Percentiles rank a stretch among this genome's conserved stretches.
phyloP scores from a whole-genome alignment of 495 filamentous ascomycete species.

The Halenospora varia region DNA sequence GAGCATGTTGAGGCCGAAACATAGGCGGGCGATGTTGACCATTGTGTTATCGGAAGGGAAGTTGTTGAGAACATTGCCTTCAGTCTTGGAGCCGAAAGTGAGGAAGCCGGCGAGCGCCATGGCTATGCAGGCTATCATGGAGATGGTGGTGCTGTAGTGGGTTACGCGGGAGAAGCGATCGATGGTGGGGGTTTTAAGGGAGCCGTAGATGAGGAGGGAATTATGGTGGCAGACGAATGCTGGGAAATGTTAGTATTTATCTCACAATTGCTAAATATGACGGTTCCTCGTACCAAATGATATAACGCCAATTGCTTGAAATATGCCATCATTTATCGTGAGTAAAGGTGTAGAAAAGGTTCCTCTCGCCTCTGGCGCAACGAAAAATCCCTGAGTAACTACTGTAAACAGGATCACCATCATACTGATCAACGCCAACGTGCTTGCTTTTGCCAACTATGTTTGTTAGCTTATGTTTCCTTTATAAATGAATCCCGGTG shows the following conservation, averaged over 20 bases:
- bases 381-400: conserved; percentile 75
- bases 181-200: conserved; percentile 86
- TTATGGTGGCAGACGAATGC: conserved; percentile 96
- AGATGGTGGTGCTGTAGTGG: conserved; percentile 85
- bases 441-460: conserved; percentile 91
- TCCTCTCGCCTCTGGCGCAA: conserved; percentile 66
- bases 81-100: conserved; percentile 84
- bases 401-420: conserved; percentile 80
- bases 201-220: conserved; percentile 94
- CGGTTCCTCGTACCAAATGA: conserved; percentile 69
- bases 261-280: conserved; percentile 19
- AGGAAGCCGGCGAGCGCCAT: conserved; percentile 91
- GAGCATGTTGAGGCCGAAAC: conserved; percentile 97
- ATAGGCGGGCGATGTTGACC: conserved; percentile 91
- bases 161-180: conserved; percentile 91
- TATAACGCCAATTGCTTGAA: conserved; percentile 95
- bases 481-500: background rate
- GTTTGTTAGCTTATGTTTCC: conserved; percentile 26
- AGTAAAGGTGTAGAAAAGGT: conserved; percentile 60
- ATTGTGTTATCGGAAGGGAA: conserved; percentile 85
- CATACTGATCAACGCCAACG: conserved; percentile 90
- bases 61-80: conserved; percentile 97
- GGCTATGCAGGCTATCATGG: conserved; percentile 79
- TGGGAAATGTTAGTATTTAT: too few species aligned
- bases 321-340: conserved; percentile 77